These are phyloP conservation scores for Lippia alba DNA, from an alignment of 305 asterid genomes.

Conservation along the genomic window DNA sequence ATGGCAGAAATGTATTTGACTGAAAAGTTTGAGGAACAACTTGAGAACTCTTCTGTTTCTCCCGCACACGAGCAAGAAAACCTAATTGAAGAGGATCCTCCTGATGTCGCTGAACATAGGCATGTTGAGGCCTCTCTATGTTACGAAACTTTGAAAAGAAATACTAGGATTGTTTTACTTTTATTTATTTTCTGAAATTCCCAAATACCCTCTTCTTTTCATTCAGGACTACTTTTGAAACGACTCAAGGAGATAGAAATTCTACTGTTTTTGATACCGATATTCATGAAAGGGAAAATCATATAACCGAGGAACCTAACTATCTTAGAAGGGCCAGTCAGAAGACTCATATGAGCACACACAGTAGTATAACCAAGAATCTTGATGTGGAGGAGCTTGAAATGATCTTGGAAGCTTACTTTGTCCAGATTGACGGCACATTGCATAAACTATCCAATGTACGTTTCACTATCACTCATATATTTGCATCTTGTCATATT, in stretches of 20 bases:
- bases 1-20: slow-evolving; percentile 97
- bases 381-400: slow-evolving; percentile 90
- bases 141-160: background rate
- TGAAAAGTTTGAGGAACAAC: slow-evolving; percentile 62
- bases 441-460: slow-evolving; percentile 77
- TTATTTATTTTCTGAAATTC: background rate
- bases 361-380: slow-evolving; percentile 50
- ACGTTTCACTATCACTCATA: slow-evolving; percentile 36
- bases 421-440: slow-evolving; percentile 90
- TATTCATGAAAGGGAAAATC: slow-evolving; percentile 34
- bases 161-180: background rate
- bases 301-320: slow-evolving; percentile 38
- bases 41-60: slow-evolving; percentile 59
- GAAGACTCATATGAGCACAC: slow-evolving; percentile 52
- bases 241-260: slow-evolving; percentile 32
- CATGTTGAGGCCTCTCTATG: slow-evolving; percentile 20
- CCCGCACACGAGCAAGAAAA: slow-evolving; percentile 56
- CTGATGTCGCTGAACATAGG: slow-evolving; percentile 49
- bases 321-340: slow-evolving; percentile 52
- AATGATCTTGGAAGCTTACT: slow-evolving; percentile 95
- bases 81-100: slow-evolving; percentile 46
- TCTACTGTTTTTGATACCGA: slow-evolving; percentile 39
- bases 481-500: background rate
- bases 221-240: slow-evolving; percentile 54
- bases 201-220: slow-evolving; percentile 11